These are phyloP conservation scores for Microbotryomycetes sp. DNA, from an alignment of 1,284 basidiomycete species.

Conservation along the genomic window DNA sequence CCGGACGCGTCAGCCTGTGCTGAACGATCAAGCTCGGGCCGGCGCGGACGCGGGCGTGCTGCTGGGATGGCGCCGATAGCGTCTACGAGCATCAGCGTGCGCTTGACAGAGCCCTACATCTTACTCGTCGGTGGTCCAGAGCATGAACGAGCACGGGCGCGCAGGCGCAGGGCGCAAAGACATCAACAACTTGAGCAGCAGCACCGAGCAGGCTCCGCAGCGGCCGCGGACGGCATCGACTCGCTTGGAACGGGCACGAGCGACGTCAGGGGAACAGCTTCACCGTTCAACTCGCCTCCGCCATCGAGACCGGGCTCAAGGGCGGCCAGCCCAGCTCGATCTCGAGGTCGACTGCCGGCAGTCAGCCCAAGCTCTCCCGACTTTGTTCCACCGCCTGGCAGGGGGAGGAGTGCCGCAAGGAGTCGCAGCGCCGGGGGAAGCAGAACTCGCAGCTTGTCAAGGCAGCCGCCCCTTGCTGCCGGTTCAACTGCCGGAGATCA, in stretches of 20 bases:
- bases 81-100: constrained; percentile 48
- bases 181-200: neutral
- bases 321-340: constrained; percentile 16
- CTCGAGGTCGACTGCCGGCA: constrained; percentile 46
- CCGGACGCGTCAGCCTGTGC: too few species aligned
- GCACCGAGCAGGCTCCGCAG: neutral
- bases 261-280: constrained; percentile 39
- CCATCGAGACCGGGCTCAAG: constrained; percentile 13
- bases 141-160: constrained; percentile 25
- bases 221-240: neutral
- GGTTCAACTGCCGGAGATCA: neutral
- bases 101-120: constrained; percentile 72
- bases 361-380: constrained; percentile 20
- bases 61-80: neutral
- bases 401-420: constrained; percentile 13
- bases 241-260: neutral
- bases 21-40: neutral
- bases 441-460: constrained; percentile 6
- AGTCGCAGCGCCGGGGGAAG: neutral
- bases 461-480: constrained; percentile 7
- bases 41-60: neutral
- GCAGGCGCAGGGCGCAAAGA: constrained; percentile 15
- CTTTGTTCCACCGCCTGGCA: constrained; percentile 22
- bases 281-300: neutral
- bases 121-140: constrained; percentile 53